Base-by-base conservation (phyloP, 2,329 filamentous ascomycete species). In the Nigrograna mackinnonii region DNA sequence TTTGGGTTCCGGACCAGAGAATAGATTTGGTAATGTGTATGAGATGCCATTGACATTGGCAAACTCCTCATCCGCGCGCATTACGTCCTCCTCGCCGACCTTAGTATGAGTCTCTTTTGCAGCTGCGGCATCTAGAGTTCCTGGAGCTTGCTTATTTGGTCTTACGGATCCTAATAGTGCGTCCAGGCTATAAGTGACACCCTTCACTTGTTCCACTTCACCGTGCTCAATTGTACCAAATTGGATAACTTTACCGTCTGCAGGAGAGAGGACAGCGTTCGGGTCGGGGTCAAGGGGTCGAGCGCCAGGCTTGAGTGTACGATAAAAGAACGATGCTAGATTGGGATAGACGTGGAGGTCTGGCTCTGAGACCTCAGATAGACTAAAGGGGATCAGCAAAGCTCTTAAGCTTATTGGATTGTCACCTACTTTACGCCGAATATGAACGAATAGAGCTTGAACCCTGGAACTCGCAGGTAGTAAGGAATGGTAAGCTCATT, bases 181-280 rank as follows among this genome's bases (percentile, higher is more conserved):
- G 65, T 99, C 94, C 41, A 99, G 81, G 54, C 86, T 95, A 71
- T 99, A 99, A 1, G 94, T 99, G 79, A 99, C 94, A 46, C 94
- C 94, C 72, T 99, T 99, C 51, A 99, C 92, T 72, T 99, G 94
- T 68, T 99, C 94, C 32, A 99, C 95, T 62, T 96, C 90, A 35
- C 92, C 91, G 58, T 91, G 84, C 60, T 95, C 87, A 43, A 99
- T 96, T 56, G 84, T 85, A 9, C 94, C 94, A 57, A 91, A 96
- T 59, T 97, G 92, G 19, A 99, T 80, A 34, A 99, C 80, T 50
- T 87, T 87, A 35, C 94, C 94, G 67, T 99, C 94, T 4, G 94
- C 84, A 1, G 94, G 95, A 1, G 90, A 94, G 6, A 97, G 74
- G 4, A 99, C 73, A 7, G 90, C 87, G 60, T 88, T 86, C 1